Conservation (phyloP, 108 stramenopile species). For the Nannochloropsis salina region DNA sequence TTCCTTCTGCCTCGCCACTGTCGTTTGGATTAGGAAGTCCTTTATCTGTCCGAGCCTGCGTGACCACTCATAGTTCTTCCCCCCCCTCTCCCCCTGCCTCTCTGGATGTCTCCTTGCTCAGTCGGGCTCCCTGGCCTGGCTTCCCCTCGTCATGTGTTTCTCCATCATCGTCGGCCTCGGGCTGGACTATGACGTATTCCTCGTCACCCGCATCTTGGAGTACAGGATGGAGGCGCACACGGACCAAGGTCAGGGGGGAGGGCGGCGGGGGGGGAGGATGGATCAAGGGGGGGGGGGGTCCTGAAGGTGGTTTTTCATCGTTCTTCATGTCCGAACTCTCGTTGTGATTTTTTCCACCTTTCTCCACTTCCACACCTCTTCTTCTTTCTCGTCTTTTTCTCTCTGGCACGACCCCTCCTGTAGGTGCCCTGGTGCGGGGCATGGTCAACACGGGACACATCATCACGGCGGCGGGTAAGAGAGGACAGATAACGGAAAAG, state of each 20-base stretch:
- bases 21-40: too few relatives aligned
- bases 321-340: too few relatives aligned
- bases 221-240: conserved; percentile 43
- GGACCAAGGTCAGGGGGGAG: conserved; percentile 8
- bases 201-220: conserved; percentile 51
- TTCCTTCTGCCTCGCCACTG: too few relatives aligned
- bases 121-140: conserved; percentile 49
- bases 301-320: too few relatives aligned
- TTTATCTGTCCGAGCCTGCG: not conserved
- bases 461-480: conserved; percentile 24
- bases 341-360: too few relatives aligned
- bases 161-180: conserved; percentile 56
- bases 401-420: not conserved
- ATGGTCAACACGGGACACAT: conserved; percentile 47
- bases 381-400: not conserved
- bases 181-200: conserved; percentile 57
- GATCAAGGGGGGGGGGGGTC: not conserved
- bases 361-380: not conserved
- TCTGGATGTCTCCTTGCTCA: not conserved
- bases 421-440: conserved; percentile 45
- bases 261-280: not conserved
- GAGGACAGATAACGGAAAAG: not conserved
- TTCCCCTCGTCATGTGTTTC: conserved; percentile 55
- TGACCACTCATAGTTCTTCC: not conserved
- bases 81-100: not conserved